Percentiles rank a stretch among this genome's conserved stretches.
These are phyloP conservation scores for Cinnamomum chago DNA, from an alignment of 164 flowering plant genomes.

Conservation along the genomic window DNA sequence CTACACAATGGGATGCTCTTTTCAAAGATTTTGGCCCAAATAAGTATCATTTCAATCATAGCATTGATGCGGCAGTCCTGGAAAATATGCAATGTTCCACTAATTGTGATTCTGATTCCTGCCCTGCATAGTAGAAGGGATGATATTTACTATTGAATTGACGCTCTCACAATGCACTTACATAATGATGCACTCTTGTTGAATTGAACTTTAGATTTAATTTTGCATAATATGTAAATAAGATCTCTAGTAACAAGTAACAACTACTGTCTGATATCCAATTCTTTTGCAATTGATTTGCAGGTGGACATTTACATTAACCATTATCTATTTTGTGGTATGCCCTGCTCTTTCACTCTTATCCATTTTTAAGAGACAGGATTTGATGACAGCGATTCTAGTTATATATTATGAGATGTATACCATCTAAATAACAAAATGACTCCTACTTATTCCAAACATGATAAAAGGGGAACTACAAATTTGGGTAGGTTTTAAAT, in stretches of 20 bases:
- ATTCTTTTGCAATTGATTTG: conserved; percentile 15
- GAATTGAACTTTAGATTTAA: too few relatives aligned
- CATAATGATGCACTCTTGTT: too few relatives aligned
- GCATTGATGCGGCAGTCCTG: neutral
- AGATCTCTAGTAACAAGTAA: neutral
- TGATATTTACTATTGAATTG: too few relatives aligned
- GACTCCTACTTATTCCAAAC: neutral
- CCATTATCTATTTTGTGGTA: conserved; percentile 74
- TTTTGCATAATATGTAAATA: neutral
- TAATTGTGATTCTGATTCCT: too few relatives aligned
- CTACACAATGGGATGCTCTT: too few relatives aligned
- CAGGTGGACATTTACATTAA: conserved; percentile 91
- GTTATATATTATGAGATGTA: neutral
- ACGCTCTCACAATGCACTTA: too few relatives aligned
- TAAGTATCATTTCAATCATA: neutral
- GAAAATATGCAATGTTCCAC: too few relatives aligned
- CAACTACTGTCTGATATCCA: neutral
- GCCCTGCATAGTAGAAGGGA: too few relatives aligned
- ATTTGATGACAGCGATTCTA: neutral
- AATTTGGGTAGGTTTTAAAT: neutral
- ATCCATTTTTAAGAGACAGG: neutral
- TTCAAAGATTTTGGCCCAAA: too few relatives aligned
- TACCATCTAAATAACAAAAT: neutral
- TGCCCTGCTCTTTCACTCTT: conserved; percentile 4
- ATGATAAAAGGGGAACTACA: neutral